Conservation (phyloP, 2,329 filamentous ascomycete species). For the Hypoxylon rubiginosum region DNA sequence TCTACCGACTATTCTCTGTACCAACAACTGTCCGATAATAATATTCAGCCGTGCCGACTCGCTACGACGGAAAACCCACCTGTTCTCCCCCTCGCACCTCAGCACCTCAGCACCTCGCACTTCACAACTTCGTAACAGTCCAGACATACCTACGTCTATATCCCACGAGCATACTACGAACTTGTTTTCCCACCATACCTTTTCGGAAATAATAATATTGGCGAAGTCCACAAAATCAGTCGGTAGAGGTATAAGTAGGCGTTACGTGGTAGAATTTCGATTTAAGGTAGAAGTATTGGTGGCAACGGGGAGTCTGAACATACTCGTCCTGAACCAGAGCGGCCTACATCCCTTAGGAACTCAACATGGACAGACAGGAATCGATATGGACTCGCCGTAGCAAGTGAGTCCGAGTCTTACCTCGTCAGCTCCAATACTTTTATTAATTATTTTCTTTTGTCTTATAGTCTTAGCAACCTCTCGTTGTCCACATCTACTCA, state of each 20-base stretch:
- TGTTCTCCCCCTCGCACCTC: neutral
- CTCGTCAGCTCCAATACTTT: slow-evolving; percentile 8
- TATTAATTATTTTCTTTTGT: slow-evolving; percentile 24
- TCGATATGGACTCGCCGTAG: slow-evolving; percentile 82
- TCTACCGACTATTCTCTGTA: neutral
- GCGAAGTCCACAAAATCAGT: slow-evolving; percentile 6
- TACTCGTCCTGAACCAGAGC: slow-evolving; percentile 38
- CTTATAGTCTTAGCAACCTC: slow-evolving; percentile 83
- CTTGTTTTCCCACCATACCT: neutral
- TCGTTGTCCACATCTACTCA: slow-evolving; percentile 80
- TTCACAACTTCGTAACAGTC: slow-evolving; percentile 7
- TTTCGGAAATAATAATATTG: slow-evolving; percentile 22
- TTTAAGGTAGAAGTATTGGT: slow-evolving; percentile 28
- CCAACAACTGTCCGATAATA: slow-evolving; percentile 11
- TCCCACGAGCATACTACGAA: slow-evolving; percentile 1
- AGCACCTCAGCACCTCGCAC: no score
- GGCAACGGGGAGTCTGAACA: slow-evolving; percentile 38
- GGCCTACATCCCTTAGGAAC: slow-evolving; percentile 30
- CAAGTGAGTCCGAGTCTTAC: slow-evolving; percentile 70
- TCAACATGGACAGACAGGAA: slow-evolving; percentile 67
- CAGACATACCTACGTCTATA: slow-evolving; percentile 16
- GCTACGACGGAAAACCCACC: slow-evolving; percentile 12
- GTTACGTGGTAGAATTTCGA: slow-evolving; percentile 21
- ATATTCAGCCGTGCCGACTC: slow-evolving; percentile 14
- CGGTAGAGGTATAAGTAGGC: slow-evolving; percentile 5